Base-by-base conservation (phyloP, 257 asterid genomes). In the Fraxinus anomala region DNA sequence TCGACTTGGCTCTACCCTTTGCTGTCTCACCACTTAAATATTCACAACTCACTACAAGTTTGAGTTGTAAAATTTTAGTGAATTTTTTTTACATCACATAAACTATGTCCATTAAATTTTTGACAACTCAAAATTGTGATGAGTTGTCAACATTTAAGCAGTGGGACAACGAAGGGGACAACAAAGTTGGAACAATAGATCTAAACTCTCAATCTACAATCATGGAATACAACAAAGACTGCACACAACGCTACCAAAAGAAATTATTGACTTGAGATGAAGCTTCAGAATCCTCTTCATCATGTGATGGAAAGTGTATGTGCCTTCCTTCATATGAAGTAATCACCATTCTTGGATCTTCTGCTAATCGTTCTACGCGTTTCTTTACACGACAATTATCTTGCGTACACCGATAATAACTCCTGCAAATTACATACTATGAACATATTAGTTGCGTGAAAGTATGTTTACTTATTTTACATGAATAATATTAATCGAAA, bases 281-380 rank as follows among this genome's bases (percentile, higher is more conserved):
- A 79, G 90, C 77, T 42, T 83, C 91, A 37, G 89, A 80, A 36
- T 93, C 96, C 1, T 91, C 97, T 2, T 91, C 87, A 5, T 92
- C 97, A 1, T 80, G 92, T 31, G 96, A 92, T 34, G 98, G 97
- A 34, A 92, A 79, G 79, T 94, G 98, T 69, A 82, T 12, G 83
- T 92, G 98, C 72, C 98, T 87, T 0, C 97, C 98, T 82, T 94
- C 98, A 76, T 94, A 92, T 21, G 97, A 88, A 10, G 98, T 94
- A 73, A 94, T 94, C 68, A 94, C 98, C 98, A 94, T 94, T 63
- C 97, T 89, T 0, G 98, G 97, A 82, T 94, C 98, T 68, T 92
- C 97, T 3, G 91, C 96, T 26, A 92, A 84, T 78, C 98, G 84
- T 69, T 94, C 97, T 63, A 94, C 92, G 0, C 97, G 87, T 73